Conservation (phyloP, 2,329 filamentous ascomycete species). For the Neofusicoccum parvum region DNA sequence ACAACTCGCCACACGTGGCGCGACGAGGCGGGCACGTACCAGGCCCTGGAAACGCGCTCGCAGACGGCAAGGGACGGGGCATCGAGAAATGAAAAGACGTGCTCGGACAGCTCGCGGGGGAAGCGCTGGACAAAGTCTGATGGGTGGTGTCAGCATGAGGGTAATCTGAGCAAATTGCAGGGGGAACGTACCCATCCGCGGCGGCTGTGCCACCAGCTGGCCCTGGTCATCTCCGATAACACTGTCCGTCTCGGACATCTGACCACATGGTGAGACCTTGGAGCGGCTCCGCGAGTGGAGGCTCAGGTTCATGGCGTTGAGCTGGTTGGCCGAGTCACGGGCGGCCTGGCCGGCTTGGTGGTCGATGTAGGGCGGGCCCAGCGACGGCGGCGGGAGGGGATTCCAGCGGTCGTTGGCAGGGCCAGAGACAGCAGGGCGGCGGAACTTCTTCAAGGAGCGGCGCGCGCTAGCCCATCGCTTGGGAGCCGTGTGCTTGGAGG, state of each 20-base stretch:
- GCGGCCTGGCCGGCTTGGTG: constrained; percentile 14
- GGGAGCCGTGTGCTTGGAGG: constrained; percentile 5
- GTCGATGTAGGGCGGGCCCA: constrained; percentile 18
- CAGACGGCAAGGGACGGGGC: constrained; percentile 57
- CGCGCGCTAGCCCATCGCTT: constrained; percentile 21
- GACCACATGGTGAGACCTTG: constrained; percentile 16
- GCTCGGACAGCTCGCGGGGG: constrained; percentile 61
- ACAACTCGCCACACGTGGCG: constrained; percentile 63
- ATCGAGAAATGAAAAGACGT: constrained; percentile 63
- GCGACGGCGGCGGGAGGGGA: constrained; percentile 27
- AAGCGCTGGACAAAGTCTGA: constrained; percentile 57
- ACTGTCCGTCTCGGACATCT: constrained; percentile 22
- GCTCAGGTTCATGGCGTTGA: constrained; percentile 18
- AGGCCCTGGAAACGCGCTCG: constrained; percentile 59
- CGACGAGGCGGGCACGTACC: constrained; percentile 59
- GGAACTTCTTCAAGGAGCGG: constrained; percentile 18
- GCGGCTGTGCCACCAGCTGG: constrained; percentile 17
- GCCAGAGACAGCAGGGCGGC: constrained; percentile 34
- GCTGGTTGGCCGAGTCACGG: constrained; percentile 19
- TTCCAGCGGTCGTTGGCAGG: constrained; percentile 33
- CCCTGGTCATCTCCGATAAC: constrained; percentile 23
- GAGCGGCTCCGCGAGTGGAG: constrained; percentile 15
- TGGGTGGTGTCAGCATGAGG: constrained; percentile 21
- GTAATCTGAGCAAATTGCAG: constrained; percentile 9
- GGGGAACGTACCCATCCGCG: constrained; percentile 17